phyloP scores from a whole-genome alignment of 805 yeast genomes.

The Isabelozyma rhagii region DNA sequence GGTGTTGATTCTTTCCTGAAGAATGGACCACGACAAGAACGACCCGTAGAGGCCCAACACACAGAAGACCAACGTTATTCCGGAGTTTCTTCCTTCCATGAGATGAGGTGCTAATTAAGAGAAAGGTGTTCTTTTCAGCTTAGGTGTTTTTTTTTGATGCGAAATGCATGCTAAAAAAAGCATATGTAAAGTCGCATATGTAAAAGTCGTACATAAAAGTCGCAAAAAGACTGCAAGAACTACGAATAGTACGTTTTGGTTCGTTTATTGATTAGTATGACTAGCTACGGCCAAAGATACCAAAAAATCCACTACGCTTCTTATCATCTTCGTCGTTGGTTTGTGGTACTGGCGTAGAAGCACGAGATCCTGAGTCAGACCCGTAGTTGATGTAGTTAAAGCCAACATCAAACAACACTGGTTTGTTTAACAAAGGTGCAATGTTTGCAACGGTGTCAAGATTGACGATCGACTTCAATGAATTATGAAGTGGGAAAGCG shows the following conservation, averaged over 20 bases:
- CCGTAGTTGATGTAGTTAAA: conserved; percentile 70
- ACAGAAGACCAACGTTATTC: conserved; percentile 26
- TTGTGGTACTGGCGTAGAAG: conserved; percentile 4
- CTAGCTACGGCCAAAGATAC: conserved; percentile 57
- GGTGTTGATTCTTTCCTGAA: conserved; percentile 84
- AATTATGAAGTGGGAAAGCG: conserved; percentile 30
- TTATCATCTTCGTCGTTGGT: conserved; percentile 32
- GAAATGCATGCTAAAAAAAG: no score
- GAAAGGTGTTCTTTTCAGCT: no score
- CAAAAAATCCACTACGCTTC: conserved; percentile 65
- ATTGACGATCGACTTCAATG: conserved; percentile 17
- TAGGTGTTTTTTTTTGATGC: background rate
- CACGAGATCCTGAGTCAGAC: conserved; percentile 1
- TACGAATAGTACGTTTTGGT: no score
- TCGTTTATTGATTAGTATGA: background rate
- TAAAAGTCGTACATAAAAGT: no score
- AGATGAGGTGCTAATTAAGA: background rate
- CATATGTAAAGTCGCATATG: no score
- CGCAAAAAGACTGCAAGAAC: no score
- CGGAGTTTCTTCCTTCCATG: background rate
- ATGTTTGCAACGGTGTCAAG: conserved; percentile 25
- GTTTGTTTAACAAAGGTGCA: conserved; percentile 71
- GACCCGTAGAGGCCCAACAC: conserved; percentile 76
- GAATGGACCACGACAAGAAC: conserved; percentile 86
- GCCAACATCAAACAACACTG: conserved; percentile 89